Percentiles rank a stretch among this genome's conserved stretches.
phyloP scores from a whole-genome alignment of 129 eudicot species.

The Helianthus annuus region HanXRQr2.0-SUNRISE NC_035442.2:36294757-36295256 shows the following conservation, averaged over 20 bases:
- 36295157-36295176: too few species aligned
- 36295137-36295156: neutral
- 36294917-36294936: slow-evolving; percentile 76
- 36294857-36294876: slow-evolving; percentile 97
- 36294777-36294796: slow-evolving; percentile 91
- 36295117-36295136: neutral
- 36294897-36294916: slow-evolving; percentile 96
- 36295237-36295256: neutral
- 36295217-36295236: neutral
- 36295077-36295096: slow-evolving; percentile 62
- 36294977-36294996: slow-evolving; percentile 1
- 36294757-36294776: slow-evolving; percentile 97
- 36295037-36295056: slow-evolving; percentile 97
- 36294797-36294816: slow-evolving; percentile 95
- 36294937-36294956: neutral
- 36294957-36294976: neutral
- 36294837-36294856: slow-evolving; percentile 98
- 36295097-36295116: slow-evolving; percentile 6
- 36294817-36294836: slow-evolving; percentile 98
- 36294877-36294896: slow-evolving; percentile 99
- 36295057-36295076: slow-evolving; percentile 56
- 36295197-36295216: neutral
- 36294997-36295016: slow-evolving; percentile 71
- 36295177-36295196: neutral
- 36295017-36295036: slow-evolving; percentile 99